Conservation (phyloP, 306 rosid species). For the Trifolium subterraneum region DNA sequence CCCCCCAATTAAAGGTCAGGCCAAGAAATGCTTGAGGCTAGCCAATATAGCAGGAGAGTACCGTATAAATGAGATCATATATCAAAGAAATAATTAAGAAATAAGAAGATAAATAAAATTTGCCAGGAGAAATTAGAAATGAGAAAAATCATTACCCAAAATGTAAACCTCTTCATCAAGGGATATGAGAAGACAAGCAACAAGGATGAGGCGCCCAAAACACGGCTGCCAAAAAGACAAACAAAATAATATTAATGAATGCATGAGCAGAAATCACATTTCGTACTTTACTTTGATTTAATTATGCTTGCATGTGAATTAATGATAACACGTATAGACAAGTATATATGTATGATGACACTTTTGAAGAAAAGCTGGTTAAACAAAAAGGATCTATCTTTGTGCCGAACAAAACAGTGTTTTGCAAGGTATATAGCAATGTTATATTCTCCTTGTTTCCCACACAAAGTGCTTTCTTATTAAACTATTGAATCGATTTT, state of each 20-base stretch:
- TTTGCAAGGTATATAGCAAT: slow-evolving; percentile 1
- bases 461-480: slow-evolving; percentile 25
- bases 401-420: slow-evolving; percentile 20
- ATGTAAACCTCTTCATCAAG: slow-evolving; percentile 93
- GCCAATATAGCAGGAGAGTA: slow-evolving; percentile 39
- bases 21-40: slow-evolving; percentile 99
- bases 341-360: background rate
- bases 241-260: slow-evolving; percentile 34
- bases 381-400: background rate
- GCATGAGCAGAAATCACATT: background rate
- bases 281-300: slow-evolving; percentile 7
- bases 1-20: slow-evolving; percentile 94
- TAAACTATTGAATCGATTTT: slow-evolving; percentile 12
- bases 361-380: slow-evolving; percentile 7
- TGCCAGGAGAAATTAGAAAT: slow-evolving; percentile 25
- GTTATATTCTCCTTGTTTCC: slow-evolving; percentile 18
- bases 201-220: slow-evolving; percentile 91
- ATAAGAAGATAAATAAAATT: slow-evolving; percentile 8
- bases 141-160: slow-evolving; percentile 67
- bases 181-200: slow-evolving; percentile 92
- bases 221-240: slow-evolving; percentile 56
- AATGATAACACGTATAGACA: slow-evolving; percentile 6
- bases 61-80: slow-evolving; percentile 38
- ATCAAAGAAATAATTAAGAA: slow-evolving; percentile 14
- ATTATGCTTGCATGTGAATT: slow-evolving; percentile 6